A percentile compares a stretch with the other conserved stretches of the same genome.
Evolutionary conservation across 495 filamentous ascomycete species (phyloP).

Genomic region (Talaromyces borbonicus): DNA sequence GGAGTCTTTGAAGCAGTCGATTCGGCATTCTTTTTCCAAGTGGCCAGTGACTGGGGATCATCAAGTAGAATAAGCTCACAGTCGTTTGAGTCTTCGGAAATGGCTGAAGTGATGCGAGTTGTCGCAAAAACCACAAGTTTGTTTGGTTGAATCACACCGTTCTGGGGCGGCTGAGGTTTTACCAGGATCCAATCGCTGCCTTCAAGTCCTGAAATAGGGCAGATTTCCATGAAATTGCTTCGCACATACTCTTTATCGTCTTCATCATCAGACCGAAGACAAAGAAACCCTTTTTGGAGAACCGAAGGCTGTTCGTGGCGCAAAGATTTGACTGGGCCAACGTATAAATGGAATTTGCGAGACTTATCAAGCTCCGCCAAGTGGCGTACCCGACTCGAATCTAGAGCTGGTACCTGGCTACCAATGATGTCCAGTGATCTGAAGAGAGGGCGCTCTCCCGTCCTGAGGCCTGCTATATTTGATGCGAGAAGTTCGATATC

Average conservation of each 20-base stretch:
- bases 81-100: background rate
- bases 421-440: conserved; percentile 4
- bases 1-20: background rate
- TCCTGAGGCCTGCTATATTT: background rate
- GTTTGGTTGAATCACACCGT: background rate
- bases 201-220: background rate
- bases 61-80: background rate
- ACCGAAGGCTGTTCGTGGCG: background rate
- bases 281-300: background rate
- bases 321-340: background rate
- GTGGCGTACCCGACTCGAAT: background rate
- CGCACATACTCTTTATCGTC: background rate
- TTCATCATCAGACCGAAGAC: conserved; percentile 2
- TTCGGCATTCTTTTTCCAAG: background rate
- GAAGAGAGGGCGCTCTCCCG: background rate
- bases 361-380: background rate
- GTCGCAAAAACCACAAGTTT: background rate
- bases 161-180: background rate
- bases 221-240: background rate
- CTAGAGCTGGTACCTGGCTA: background rate
- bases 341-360: conserved; percentile 3
- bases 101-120: background rate
- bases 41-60: background rate
- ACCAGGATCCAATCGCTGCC: background rate
- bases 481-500: background rate